These are phyloP conservation scores for Cocos nucifera DNA, from an alignment of 176 grass and related monocot genomes.

Conservation along the genomic window DNA sequence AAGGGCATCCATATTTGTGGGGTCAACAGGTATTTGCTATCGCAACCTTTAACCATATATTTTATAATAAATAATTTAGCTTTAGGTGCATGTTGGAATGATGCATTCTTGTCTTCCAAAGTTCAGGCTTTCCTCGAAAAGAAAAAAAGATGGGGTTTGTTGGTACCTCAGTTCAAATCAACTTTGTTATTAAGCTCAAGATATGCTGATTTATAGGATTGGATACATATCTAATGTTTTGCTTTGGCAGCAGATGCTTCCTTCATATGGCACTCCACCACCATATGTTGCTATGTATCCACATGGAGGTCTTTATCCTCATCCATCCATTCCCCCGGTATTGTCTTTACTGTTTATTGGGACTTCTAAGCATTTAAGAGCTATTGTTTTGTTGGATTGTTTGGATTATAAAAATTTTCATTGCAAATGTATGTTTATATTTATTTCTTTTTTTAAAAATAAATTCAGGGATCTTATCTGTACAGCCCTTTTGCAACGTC, in stretches of 20 bases:
- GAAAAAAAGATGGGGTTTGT: too few species aligned
- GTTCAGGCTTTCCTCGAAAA: too few species aligned
- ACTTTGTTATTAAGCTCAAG: too few species aligned
- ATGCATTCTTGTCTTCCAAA: too few species aligned
- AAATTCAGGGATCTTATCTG: constrained; percentile 43
- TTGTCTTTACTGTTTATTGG: not conserved
- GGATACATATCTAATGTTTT: constrained; percentile 3
- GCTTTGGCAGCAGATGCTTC: constrained; percentile 41
- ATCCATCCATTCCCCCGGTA: constrained; percentile 37
- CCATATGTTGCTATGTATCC: constrained; percentile 50
- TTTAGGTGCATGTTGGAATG: too few species aligned
- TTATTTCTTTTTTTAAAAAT: not conserved
- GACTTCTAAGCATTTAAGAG: too few species aligned
- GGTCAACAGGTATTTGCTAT: constrained; percentile 35
- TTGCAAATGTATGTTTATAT: not conserved
- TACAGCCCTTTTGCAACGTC: constrained; percentile 40
- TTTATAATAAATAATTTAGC: too few species aligned
- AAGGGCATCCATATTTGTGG: constrained; percentile 57
- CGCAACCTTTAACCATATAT: too few species aligned
- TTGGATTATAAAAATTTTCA: too few species aligned
- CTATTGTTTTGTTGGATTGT: too few species aligned
- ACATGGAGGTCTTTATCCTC: constrained; percentile 50
- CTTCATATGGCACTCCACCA: constrained; percentile 44
- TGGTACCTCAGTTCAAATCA: too few species aligned
- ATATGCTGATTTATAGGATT: too few species aligned